A percentile compares a stretch with the other conserved stretches of the same genome.
Evolutionary conservation across 2,329 filamentous ascomycete species (phyloP).

Genomic region (Pseudogymnoascus sp.): DNA sequence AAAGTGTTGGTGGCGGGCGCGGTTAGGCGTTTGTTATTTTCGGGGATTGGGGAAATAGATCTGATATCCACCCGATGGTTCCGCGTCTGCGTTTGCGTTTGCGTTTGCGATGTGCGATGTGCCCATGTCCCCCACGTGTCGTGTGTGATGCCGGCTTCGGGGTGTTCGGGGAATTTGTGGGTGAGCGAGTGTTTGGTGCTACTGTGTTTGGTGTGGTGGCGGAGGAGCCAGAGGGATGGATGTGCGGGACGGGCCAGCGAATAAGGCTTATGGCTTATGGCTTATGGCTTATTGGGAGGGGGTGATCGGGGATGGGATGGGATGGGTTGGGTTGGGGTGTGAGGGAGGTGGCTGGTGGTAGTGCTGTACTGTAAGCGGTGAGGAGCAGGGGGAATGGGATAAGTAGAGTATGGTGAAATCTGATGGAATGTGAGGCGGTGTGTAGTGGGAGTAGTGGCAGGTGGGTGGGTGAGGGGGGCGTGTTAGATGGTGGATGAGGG

Average conservation of each 20-base stretch:
- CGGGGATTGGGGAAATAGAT: constrained; percentile 5
- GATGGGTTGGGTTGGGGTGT: not conserved
- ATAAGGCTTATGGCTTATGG: not conserved
- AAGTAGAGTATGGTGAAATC: not conserved
- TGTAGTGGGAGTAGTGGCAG: not conserved
- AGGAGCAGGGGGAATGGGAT: not conserved
- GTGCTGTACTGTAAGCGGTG: not conserved
- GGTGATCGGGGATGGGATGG: not conserved
- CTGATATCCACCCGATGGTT: not conserved
- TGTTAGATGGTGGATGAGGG: not conserved
- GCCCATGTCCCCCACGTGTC: not conserved
- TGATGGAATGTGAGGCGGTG: constrained; percentile 1
- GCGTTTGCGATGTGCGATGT: not conserved
- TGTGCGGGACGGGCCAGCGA: not conserved
- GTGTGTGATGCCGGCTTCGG: not conserved
- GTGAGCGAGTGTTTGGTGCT: not conserved
- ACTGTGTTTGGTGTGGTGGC: not conserved
- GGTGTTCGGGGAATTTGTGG: not conserved
- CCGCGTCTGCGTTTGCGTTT: not conserved
- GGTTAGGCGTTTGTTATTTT: not conserved
- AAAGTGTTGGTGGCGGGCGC: not conserved
- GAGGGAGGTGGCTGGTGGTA: not conserved
- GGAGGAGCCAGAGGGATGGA: not conserved
- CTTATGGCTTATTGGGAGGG: not conserved
- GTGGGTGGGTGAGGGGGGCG: not conserved